phyloP scores from a whole-genome alignment of 2,329 filamentous ascomycete species.

The Colletotrichum spinosum region DNA sequence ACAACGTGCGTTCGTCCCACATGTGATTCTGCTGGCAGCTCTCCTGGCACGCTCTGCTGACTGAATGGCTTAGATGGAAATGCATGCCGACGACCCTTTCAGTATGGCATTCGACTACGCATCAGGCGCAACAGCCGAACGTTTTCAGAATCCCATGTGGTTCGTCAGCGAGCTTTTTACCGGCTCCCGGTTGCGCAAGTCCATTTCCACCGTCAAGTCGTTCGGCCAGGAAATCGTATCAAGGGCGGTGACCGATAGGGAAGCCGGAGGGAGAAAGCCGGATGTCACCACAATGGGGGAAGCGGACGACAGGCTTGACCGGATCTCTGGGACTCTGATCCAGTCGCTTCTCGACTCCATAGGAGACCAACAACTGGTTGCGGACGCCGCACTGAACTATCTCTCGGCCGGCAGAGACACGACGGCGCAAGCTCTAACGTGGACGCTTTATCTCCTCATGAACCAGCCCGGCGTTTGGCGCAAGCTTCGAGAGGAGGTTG shows the following conservation, averaged over 20 bases:
- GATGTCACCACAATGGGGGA: neutral
- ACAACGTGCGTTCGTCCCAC: conserved; percentile 55
- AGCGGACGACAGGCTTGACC: conserved; percentile 45
- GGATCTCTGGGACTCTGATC: conserved; percentile 67
- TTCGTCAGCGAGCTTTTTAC: conserved; percentile 67
- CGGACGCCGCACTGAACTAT: conserved; percentile 74
- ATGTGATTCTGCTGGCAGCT: no score
- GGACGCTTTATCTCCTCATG: conserved; percentile 72
- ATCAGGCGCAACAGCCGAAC: conserved; percentile 68
- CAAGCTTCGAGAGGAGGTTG: conserved; percentile 57
- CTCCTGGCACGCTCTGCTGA: neutral
- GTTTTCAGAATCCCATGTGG: conserved; percentile 76
- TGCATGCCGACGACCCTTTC: conserved; percentile 71
- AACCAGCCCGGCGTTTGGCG: conserved; percentile 55
- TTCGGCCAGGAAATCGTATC: conserved; percentile 70
- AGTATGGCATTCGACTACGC: conserved; percentile 71
- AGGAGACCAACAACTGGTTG: conserved; percentile 65
- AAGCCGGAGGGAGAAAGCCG: conserved; percentile 17
- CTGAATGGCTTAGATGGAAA: conserved; percentile 65
- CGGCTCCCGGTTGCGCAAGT: conserved; percentile 59
- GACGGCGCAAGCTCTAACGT: conserved; percentile 73
- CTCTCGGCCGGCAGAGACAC: conserved; percentile 74
- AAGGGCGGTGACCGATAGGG: conserved; percentile 60
- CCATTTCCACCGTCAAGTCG: conserved; percentile 61
- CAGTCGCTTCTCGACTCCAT: conserved; percentile 70